Evolutionary conservation across 1,284 basidiomycete species (phyloP).

Genomic region (Ustilago crameri): DNA sequence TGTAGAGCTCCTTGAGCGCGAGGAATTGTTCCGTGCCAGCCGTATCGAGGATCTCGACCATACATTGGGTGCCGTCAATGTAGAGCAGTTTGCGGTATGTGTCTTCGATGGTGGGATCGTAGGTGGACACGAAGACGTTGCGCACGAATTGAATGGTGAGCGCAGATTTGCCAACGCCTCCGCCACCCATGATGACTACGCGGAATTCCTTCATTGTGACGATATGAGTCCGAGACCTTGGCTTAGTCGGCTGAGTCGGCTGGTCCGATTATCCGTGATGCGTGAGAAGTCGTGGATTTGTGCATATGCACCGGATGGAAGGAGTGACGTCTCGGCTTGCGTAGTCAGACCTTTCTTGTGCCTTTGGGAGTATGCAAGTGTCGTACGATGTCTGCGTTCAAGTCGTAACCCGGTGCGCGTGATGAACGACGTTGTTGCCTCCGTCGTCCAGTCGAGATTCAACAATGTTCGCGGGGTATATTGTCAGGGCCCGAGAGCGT

Average conservation of each 20-base stretch:
- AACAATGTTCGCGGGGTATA: no score
- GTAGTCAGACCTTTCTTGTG: no score
- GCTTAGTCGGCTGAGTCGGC: background rate
- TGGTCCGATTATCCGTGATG: background rate
- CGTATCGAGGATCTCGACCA: constrained; percentile 63
- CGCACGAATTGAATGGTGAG: constrained; percentile 62
- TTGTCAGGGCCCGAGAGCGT: no score
- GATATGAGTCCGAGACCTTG: background rate
- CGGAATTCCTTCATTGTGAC: constrained; percentile 53
- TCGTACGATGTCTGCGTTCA: no score
- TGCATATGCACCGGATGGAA: no score
- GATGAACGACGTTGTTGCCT: no score
- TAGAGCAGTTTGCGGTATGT: constrained; percentile 59
- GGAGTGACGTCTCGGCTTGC: no score
- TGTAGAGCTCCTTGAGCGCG: constrained; percentile 63
- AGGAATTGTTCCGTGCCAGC: constrained; percentile 64
- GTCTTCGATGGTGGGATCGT: constrained; percentile 66
- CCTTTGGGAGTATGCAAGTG: no score
- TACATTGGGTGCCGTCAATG: constrained; percentile 58
- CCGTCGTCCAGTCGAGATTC: no score
- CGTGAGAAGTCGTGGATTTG: background rate
- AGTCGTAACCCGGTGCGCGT: no score
- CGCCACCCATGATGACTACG: constrained; percentile 63
- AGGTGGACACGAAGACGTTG: constrained; percentile 61
- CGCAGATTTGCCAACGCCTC: constrained; percentile 64